A percentile compares a stretch with the other conserved stretches of the same genome.
These are phyloP conservation scores for Aphanomyces invadans DNA, from an alignment of 352 stramenopile species.

Conservation along the genomic window DNA sequence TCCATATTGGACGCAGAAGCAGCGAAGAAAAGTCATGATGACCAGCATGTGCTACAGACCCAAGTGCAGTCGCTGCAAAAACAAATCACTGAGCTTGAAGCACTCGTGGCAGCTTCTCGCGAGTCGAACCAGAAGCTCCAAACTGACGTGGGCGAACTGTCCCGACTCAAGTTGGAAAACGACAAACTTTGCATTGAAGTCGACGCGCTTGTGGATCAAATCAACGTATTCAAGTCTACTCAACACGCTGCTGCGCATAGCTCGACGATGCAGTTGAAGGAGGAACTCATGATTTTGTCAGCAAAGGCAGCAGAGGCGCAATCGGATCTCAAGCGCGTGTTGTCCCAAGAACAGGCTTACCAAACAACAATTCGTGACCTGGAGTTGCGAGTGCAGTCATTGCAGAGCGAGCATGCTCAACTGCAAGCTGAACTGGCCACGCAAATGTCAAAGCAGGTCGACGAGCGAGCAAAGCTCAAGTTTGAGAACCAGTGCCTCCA, in stretches of 20 bases:
- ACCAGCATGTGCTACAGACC: neutral
- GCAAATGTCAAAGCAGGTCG: neutral
- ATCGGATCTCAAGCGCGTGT: neutral
- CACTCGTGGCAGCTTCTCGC: neutral
- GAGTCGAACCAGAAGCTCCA: neutral
- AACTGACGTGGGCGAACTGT: neutral
- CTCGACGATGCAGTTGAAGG: neutral
- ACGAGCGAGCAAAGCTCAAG: conserved; percentile 3
- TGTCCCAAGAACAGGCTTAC: neutral
- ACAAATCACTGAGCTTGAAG: neutral
- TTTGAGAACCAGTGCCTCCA: conserved; percentile 11
- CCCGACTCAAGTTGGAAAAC: neutral
- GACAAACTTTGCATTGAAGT: neutral
- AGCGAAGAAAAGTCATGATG: neutral
- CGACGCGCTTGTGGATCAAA: neutral
- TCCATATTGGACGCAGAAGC: neutral
- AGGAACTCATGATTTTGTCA: conserved; percentile 3
- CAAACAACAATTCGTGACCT: neutral
- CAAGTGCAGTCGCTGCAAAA: neutral
- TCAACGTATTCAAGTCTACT: neutral
- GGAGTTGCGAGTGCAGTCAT: neutral
- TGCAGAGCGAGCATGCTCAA: neutral
- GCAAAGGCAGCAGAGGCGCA: neutral
- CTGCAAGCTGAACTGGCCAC: neutral
- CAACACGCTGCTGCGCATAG: neutral